phyloP scores from a whole-genome alignment of 129 eudicot genomes.

The Daucus carota region DNA sequence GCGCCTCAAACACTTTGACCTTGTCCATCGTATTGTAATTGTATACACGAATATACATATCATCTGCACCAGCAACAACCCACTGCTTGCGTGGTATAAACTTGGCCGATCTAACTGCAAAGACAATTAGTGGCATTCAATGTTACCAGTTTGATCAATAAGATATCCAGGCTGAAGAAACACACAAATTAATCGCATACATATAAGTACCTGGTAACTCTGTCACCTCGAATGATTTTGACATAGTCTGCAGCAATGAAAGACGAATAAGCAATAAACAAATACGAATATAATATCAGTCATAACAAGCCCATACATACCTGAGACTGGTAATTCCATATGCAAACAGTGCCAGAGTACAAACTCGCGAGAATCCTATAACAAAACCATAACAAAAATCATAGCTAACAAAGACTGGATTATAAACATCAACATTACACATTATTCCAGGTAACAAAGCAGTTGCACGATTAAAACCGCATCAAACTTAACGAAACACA shows the following conservation, averaged over 20 bases:
- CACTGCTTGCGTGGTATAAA: slow-evolving; percentile 90
- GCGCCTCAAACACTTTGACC: slow-evolving; percentile 89
- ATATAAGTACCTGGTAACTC: slow-evolving; percentile 79
- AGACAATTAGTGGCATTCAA: slow-evolving; percentile 7
- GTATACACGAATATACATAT: slow-evolving; percentile 96
- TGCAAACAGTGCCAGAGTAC: slow-evolving; percentile 87
- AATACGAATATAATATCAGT: background rate
- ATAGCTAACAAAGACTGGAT: background rate
- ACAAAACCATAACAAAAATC: slow-evolving; percentile 12
- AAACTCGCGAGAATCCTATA: slow-evolving; percentile 89
- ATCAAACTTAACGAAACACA: no score
- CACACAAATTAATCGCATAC: slow-evolving; percentile 11
- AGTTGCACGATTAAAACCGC: no score
- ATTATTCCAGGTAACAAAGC: no score
- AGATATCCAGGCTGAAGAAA: background rate
- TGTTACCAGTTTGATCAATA: background rate
- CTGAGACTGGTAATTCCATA: slow-evolving; percentile 98
- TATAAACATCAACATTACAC: background rate
- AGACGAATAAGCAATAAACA: slow-evolving; percentile 1
- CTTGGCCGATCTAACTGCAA: slow-evolving; percentile 91
- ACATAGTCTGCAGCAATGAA: slow-evolving; percentile 64
- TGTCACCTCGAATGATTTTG: slow-evolving; percentile 84
- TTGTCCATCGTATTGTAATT: slow-evolving; percentile 96
- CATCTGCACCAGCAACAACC: slow-evolving; percentile 99
- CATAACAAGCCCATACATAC: slow-evolving; percentile 39